Base-by-base conservation (phyloP, 495 filamentous ascomycete species). In the Penicillium simplicissimum region DNA sequence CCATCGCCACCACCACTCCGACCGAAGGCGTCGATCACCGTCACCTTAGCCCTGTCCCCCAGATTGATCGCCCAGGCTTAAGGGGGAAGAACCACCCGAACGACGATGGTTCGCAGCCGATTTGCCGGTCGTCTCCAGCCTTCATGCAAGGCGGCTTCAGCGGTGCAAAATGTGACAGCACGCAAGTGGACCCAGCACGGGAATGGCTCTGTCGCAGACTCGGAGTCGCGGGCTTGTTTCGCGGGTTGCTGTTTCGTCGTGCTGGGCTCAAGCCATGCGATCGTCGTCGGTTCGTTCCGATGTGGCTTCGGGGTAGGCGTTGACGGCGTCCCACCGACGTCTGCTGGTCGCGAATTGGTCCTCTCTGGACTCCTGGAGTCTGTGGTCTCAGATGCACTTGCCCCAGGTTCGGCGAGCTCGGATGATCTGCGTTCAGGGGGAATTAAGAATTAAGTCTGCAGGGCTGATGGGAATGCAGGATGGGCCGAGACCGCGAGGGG, bases 201-300 rank as follows among this genome's bases (percentile, higher is more conserved):
- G 28, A 47, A 52, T 60, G 38, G 42, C 42, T 45, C 42, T 45
- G 42, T 45, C 42, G 42, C 19, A 5, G 17, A 19, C 21, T 17
- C 38, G 1, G 17, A 19, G 11, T 17, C 38, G 1, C 11, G 1
- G 19, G 42, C 8, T 23, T 19, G 9, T 23, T 45, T 31, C 28
- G 28, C 28, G 28, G n/a, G 42, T 45, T 19, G 45, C 11, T 31
- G 17, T 23, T 49, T 49, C 13, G 23, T 31, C 23, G 45, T 25
- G 45, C 45, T 49, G 38, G 57, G 60, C 64, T 63, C 64, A 55
- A 63, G 57, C 64, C 60, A 67, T 67, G 60, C 60, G 64, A 68
- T 69, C 64, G 66, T 63, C 68, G 57, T 71, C 68, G 68, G 68
- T 54, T 67, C 63, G 42, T 69, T 63, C 68, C 65, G 66, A 55